A percentile compares a stretch with the other conserved stretches of the same genome.
Evolutionary conservation across 805 yeast species (phyloP).

Genomic region (Brettanomyces bruxellensis): DNA sequence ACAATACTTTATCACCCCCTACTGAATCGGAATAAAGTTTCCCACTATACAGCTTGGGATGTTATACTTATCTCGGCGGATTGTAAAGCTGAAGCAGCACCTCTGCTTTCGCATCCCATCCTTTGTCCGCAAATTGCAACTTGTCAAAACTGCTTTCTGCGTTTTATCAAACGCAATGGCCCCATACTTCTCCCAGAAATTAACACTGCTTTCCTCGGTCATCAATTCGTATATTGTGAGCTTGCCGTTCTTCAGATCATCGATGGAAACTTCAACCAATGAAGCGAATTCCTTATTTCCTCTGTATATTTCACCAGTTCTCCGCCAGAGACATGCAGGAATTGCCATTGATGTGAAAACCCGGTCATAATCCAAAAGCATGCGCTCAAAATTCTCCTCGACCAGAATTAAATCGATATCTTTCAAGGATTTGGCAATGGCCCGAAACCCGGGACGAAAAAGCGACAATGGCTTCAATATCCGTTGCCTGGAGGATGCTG

Average conservation of each 20-base stretch:
- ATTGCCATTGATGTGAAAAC: constrained; percentile 97
- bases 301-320: constrained; percentile 92
- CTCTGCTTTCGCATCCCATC: constrained; percentile 74
- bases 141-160: constrained; percentile 88
- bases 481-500: constrained; percentile 69
- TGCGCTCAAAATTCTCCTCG: constrained; percentile 89
- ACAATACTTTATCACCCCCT: background rate
- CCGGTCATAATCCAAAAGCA: constrained; percentile 87
- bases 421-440: constrained; percentile 80
- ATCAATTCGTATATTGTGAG: constrained; percentile 86
- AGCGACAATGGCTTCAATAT: constrained; percentile 78
- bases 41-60: constrained; percentile 96
- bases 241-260: constrained; percentile 86
- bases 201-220: constrained; percentile 94
- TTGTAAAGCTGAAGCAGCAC: constrained; percentile 92
- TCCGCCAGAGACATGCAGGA: constrained; percentile 95
- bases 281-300: constrained; percentile 96
- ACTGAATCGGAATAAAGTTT: constrained; percentile 74
- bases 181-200: constrained; percentile 96
- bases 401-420: constrained; percentile 88
- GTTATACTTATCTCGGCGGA: constrained; percentile 84
- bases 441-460: constrained; percentile 87
- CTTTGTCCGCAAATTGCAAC: constrained; percentile 77
- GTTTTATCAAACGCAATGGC: constrained; percentile 94
- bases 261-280: constrained; percentile 80